These are phyloP conservation scores for Fusarium globosum DNA, from an alignment of 2,329 filamentous ascomycete genomes.

Conservation along the genomic window DNA sequence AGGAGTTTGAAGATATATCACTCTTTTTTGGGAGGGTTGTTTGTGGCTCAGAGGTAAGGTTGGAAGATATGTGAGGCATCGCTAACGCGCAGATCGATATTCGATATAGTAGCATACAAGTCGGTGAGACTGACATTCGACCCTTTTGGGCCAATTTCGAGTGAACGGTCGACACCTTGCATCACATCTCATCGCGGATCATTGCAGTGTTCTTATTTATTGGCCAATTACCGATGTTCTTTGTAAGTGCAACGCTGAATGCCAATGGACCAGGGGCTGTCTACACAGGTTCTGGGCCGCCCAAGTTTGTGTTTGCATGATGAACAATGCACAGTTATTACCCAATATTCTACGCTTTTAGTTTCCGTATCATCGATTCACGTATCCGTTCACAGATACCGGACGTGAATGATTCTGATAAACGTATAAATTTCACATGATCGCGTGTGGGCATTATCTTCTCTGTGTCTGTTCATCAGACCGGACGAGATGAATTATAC, in stretches of 20 bases:
- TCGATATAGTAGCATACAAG: too few species aligned
- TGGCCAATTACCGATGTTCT: not conserved
- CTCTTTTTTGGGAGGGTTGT: too few species aligned
- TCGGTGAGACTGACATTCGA: not conserved
- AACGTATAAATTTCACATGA: too few species aligned
- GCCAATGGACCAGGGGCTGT: not conserved
- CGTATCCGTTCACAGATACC: rapidly evolving
- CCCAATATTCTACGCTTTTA: rapidly evolving
- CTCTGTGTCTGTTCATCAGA: not conserved
- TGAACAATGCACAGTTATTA: not conserved
- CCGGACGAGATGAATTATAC: not conserved
- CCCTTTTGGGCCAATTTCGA: rapidly evolving
- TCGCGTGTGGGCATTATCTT: too few species aligned
- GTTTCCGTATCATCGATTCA: rapidly evolving
- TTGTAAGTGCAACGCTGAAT: not conserved
- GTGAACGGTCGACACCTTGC: rapidly evolving
- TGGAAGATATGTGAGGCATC: not conserved
- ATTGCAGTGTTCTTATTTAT: not conserved
- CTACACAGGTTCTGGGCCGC: not conserved
- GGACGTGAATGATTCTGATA: not conserved
- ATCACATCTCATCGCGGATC: rapidly evolving
- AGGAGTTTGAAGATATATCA: too few species aligned
- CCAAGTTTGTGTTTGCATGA: not conserved
- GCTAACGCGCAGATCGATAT: rapidly evolving
- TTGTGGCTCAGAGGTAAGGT: too few species aligned